A percentile compares a stretch with the other conserved stretches of the same genome.
Conservation (phyloP, 257 asterid genomes). For the Solanum dulcamara region DNA sequence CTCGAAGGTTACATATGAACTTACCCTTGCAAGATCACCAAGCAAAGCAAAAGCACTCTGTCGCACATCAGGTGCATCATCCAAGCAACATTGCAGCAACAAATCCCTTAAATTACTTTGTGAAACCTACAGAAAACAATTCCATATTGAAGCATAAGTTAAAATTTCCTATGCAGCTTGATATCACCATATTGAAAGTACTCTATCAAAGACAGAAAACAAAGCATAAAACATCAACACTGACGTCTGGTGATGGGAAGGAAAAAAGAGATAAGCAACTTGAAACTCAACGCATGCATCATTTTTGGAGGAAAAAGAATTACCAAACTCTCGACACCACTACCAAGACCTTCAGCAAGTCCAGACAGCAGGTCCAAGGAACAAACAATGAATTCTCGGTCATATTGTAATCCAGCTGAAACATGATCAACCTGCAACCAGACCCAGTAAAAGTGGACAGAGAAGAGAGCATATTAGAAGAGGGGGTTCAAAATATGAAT, state of each 20-base stretch:
- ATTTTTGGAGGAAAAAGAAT: constrained; percentile 4
- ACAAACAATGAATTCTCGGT: constrained; percentile 87
- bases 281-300: background rate
- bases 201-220: background rate
- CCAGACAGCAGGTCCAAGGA: constrained; percentile 98
- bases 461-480: background rate
- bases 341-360: constrained; percentile 95
- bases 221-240: background rate
- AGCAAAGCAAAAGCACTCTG: constrained; percentile 99
- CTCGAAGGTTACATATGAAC: constrained; percentile 13
- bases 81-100: constrained; percentile 94
- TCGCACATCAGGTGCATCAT: constrained; percentile 81
- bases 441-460: background rate
- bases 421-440: constrained; percentile 66
- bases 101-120: constrained; percentile 84
- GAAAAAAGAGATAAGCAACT: background rate
- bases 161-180: background rate
- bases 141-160: background rate
- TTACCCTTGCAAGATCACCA: constrained; percentile 94
- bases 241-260: background rate
- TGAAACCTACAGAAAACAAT: constrained; percentile 41
- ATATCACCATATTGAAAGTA: background rate
- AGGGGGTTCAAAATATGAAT: background rate
- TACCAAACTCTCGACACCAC: constrained; percentile 97
- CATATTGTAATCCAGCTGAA: constrained; percentile 80